Evolutionary conservation across 306 rosid species (phyloP), one percentile per base, ranked within the genome.

Genomic region (Hippophae rhamnoides): DNA sequence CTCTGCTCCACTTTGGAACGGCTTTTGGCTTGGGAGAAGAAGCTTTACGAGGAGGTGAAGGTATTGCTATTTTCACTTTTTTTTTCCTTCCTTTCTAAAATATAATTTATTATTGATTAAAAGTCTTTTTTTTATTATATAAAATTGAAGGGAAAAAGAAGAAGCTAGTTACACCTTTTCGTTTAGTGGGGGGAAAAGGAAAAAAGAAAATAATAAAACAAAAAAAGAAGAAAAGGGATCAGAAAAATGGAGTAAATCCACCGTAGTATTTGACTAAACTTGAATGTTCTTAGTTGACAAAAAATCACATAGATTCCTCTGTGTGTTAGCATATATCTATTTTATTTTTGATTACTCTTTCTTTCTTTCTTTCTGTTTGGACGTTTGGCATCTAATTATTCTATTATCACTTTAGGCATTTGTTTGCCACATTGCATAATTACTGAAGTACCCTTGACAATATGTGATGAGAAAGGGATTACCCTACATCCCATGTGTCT

Each of bases 11-110:
- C 94, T 10, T 69, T 93, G 62, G 99, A 93, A 31, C 79, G 95
- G 54, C 97, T 93, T 41, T 68, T 84, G 78, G 97, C 99, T 18
- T 93, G 99, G 99, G 99, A 93, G 82, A 93, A 93, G 88, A 93
- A 93, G 85, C 97, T 93, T 48, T 88, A 84, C 18, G 75, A 70
- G 62, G 99, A 93, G 64, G 89, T 93, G 50, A 93, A 93, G 99
- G 99, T 93, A 72, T 48, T n/a, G 38, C 57, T 64, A 44, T 7
- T 53, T 11, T 47, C 31, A 3, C n/a, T 9, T 12, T 27, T 5
- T 26, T 38, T 26, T 13, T 11, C 42, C 23, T 18, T 18, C 23
- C 23, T 44, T 41, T 44, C 7, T 11, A 5, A 54, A 18, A 60
- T 40, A 54, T 26, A 5, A 25, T 52, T 6, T 25, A 18, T 42